Conservation (phyloP, 768 basidiomycete genomes). For the Tylopilus vinaceipallidus region DNA sequence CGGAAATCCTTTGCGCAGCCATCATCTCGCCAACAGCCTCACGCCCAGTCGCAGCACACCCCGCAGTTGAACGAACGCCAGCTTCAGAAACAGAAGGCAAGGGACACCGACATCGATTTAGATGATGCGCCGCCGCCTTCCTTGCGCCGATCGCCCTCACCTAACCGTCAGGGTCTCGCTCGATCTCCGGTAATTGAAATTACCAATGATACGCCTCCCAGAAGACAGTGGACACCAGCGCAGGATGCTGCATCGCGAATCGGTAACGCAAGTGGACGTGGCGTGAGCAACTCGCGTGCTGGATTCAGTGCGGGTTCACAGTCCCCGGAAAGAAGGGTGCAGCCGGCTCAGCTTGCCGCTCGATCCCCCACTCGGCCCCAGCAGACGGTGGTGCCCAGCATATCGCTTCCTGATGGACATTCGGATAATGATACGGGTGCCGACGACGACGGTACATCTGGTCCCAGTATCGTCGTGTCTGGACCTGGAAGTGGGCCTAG, state of each 20-base stretch:
- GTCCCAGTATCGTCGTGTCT: slow-evolving; percentile 34
- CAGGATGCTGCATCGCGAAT: slow-evolving; percentile 17
- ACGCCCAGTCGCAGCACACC: slow-evolving; percentile 11
- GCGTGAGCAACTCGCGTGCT: slow-evolving; percentile 1
- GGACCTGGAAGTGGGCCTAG: slow-evolving; percentile 18
- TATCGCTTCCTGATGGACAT: slow-evolving; percentile 31
- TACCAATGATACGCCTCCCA: slow-evolving; percentile 24
- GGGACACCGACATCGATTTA: slow-evolving; percentile 30
- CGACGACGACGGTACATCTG: slow-evolving; percentile 1
- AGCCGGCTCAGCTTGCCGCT: not conserved
- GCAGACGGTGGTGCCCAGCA: slow-evolving; percentile 43
- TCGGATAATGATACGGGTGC: slow-evolving; percentile 2
- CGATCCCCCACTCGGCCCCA: slow-evolving; percentile 4
- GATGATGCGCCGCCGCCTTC: slow-evolving; percentile 46
- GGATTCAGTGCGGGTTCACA: slow-evolving; percentile 9
- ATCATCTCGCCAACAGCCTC: slow-evolving; percentile 10
- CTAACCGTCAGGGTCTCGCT: slow-evolving; percentile 14
- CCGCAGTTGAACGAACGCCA: slow-evolving; percentile 26
- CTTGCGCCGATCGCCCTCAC: slow-evolving; percentile 37
- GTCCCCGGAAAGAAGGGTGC: slow-evolving; percentile 19
- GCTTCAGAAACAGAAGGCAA: slow-evolving; percentile 23
- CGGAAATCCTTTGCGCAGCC: slow-evolving; percentile 19
- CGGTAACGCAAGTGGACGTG: slow-evolving; percentile 8
- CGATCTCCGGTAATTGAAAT: slow-evolving; percentile 31
- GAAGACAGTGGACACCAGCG: slow-evolving; percentile 29